Evolutionary conservation across 352 stramenopile species (phyloP), one percentile per base, ranked within the genome.

Genomic region (Phytophthora fragariae): DNA sequence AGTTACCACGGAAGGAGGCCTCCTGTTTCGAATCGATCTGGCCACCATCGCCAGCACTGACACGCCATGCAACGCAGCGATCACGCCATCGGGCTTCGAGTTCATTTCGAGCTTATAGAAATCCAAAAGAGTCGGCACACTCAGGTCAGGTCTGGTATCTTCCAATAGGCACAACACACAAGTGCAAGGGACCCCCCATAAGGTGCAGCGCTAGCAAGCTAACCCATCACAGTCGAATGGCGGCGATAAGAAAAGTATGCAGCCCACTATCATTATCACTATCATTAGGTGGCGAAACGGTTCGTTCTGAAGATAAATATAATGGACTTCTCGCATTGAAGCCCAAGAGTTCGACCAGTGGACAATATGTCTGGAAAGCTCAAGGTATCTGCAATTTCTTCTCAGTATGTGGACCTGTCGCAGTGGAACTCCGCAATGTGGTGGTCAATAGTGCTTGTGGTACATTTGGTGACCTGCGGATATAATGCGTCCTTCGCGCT

Each of bases 71-170:
- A 81, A 49, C 12, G 5, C 21, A 5, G 72, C 65, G 14, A 81
- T 57, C 37, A 70, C 37, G 7, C 62, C 62, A 15, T 79, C 62
- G 3, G 52, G 50, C 9, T 52, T 46, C 0, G 71, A 69, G 3
- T 60, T 61, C 75, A 82, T 79, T 7, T 66, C 71, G 14, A 82
- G 47, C 17, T 61, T 55, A 31, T 72, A 70, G 19, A 79, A 82
- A 27, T 79, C 62, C 24, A 79, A 37, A 35, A 76, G 79, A 1
- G 70, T 72, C 37, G 59, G 68, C 19, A 80, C 41, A 0, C 10
- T 39, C 14, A 76, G 49, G 1, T 55, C 62, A n/a, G n/a, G n/a
- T n/a, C n/a, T 14, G 70, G 73, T 33, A 80, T 49, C 1, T 57
- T 72, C 61, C 61, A 71, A 33, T 77, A 81, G 0, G 62, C 69